Percentiles rank a stretch among this genome's conserved stretches.
These are phyloP conservation scores for Dalbergia oliveri DNA, from an alignment of 306 rosid genomes.

Conservation along the genomic window DNA sequence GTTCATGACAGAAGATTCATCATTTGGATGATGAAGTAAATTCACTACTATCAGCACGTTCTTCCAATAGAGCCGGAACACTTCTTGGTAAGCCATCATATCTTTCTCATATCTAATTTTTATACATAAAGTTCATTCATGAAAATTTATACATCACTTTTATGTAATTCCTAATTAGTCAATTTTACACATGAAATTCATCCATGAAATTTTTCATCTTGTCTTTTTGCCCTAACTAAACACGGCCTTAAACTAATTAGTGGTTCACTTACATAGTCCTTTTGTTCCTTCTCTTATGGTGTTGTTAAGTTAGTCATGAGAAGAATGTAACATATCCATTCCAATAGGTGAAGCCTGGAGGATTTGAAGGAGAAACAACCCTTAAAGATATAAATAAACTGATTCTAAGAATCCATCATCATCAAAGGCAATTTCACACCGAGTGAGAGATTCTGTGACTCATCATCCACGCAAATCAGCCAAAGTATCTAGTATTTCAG, in stretches of 20 bases:
- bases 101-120: not conserved
- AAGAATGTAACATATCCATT: constrained; percentile 38
- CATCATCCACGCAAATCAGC: constrained; percentile 20
- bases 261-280: constrained; percentile 1
- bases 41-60: not conserved
- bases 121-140: not conserved
- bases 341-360: constrained; percentile 43
- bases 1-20: not conserved
- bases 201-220: no score
- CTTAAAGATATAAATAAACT: constrained; percentile 43
- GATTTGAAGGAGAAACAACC: constrained; percentile 42
- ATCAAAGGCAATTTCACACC: constrained; percentile 45
- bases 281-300: constrained; percentile 17
- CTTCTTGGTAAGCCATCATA: constrained; percentile 31
- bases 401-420: constrained; percentile 39
- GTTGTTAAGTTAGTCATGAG: not conserved
- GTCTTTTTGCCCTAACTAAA: no score
- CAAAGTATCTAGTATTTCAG: constrained; percentile 17
- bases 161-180: no score
- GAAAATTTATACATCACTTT: no score
- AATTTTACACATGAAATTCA: no score
- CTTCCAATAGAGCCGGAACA: not conserved
- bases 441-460: constrained; percentile 23
- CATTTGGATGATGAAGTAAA: constrained; percentile 33
- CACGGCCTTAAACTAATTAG: not conserved